Evolutionary conservation across 148 eudicot genomes (phyloP).

Genomic region (Limonium bicolor): DNA sequence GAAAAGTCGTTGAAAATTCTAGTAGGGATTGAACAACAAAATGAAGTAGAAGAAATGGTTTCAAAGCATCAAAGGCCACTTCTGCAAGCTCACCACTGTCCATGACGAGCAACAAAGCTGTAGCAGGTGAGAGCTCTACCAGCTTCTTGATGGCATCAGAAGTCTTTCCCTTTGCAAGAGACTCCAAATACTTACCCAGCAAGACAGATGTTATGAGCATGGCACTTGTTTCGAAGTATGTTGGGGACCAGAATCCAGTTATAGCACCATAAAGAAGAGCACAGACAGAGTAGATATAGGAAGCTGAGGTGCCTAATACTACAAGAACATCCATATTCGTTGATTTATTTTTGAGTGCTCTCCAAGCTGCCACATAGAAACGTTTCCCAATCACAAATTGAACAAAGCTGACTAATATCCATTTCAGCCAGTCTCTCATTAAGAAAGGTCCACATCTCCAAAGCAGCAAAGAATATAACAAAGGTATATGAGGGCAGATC

Average conservation of each 20-base stretch:
- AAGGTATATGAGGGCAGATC: conserved; percentile 82
- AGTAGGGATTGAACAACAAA: too few species aligned
- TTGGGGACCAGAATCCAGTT: conserved; percentile 89
- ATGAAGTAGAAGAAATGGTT: too few species aligned
- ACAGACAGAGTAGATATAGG: conserved; percentile 82
- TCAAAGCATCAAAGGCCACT: too few species aligned
- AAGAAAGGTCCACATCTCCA: conserved; percentile 84
- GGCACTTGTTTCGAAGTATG: conserved; percentile 94
- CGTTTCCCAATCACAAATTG: conserved; percentile 95
- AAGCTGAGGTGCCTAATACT: conserved; percentile 90
- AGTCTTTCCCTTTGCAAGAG: conserved; percentile 88
- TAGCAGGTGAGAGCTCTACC: conserved; percentile 88
- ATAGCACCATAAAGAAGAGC: conserved; percentile 84
- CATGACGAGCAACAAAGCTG: conserved; percentile 64
- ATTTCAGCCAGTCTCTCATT: conserved; percentile 96
- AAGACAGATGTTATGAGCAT: conserved; percentile 94
- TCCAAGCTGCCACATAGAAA: conserved; percentile 83
- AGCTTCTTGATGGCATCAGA: conserved; percentile 92
- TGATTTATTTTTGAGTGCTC: conserved; percentile 84
- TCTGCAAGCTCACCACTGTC: conserved; percentile 47
- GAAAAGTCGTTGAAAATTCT: too few species aligned
- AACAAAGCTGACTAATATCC: conserved; percentile 64
- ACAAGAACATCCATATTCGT: conserved; percentile 99
- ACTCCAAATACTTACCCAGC: conserved; percentile 87
- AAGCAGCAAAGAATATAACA: conserved; percentile 70